Evolutionary conservation across 2,329 filamentous ascomycete genomes (phyloP), one percentile per base, ranked within the genome.

Genomic region (Dactylellina cionopaga): DNA sequence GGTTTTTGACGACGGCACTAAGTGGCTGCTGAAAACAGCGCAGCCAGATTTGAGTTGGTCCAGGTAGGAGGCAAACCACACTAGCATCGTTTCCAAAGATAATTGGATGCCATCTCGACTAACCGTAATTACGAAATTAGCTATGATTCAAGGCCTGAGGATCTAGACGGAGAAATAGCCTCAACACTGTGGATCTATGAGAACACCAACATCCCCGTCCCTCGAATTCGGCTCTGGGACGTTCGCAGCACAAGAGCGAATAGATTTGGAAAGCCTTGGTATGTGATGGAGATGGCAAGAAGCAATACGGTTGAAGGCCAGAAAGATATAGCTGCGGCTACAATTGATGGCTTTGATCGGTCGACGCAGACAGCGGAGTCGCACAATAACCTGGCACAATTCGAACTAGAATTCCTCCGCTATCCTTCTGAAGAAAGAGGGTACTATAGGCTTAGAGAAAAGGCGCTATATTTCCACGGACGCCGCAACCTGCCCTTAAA

Each of bases 241-340:
- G 37, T 56, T 19, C 49, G 66, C 5, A 64, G 43, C 3, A 58
- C 49, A n/a, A 44, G 13, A 13, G 1, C n/a, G 17, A 68, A 71
- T 29, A 37, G 47, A 24, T 71, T 71, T 13, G 66, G 66, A 13
- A 41, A 63, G 33, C 58, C 66, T 15, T 71, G 66, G 66, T 71
- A 64, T 22, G 49, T 71, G 1, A 64, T 64, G 58, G 31, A 71
- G 7, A 58, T 51, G 27, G 15, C 54, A 25, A 47, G 33, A n/a
- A 58, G 66, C 4, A 25, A 25, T 29, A 55, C 46, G 0, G n/a
- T 69, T 27, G 10, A 54, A 4, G 25, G 11, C 4, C 54, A 60
- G 22, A 9, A 43, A 5, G 4, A 19, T 27, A 5, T 15, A 3
- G 13, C 31, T 7, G 17, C 5, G n/a, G 17, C 3, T 0, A 17